Conservation (phyloP, 345 rosid species). For the Ceriops decandra region DNA sequence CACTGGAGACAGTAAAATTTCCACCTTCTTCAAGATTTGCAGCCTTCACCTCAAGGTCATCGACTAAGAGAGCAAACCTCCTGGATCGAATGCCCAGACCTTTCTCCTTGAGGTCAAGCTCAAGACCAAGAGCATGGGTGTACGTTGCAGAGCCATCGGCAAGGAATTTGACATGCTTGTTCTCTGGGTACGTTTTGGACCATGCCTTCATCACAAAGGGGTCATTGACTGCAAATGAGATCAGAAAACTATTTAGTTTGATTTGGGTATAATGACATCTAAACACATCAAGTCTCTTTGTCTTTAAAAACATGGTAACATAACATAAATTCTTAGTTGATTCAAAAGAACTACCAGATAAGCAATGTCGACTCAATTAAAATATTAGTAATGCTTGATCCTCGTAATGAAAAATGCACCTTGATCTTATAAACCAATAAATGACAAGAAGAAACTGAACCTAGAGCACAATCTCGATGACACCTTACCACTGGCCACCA, state of each 20-base stretch:
- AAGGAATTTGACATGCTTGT: conserved; percentile 84
- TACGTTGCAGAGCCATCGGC: conserved; percentile 86
- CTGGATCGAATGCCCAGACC: conserved; percentile 86
- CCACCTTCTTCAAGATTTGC: conserved; percentile 93
- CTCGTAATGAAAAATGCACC: too few relatives aligned
- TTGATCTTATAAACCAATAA: too few relatives aligned
- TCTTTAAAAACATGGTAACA: background rate
- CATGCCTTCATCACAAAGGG: conserved; percentile 98
- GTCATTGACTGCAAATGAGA: conserved; percentile 66
- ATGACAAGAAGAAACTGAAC: too few relatives aligned
- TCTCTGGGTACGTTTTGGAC: conserved; percentile 90
- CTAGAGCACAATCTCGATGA: too few relatives aligned
- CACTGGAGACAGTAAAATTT: conserved; percentile 81
- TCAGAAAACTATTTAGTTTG: background rate
- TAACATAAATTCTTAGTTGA: too few relatives aligned
- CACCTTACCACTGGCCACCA: too few relatives aligned
- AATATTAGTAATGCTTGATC: too few relatives aligned
- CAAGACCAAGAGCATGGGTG: conserved; percentile 83
- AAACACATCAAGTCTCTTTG: background rate
- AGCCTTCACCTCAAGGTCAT: conserved; percentile 83
- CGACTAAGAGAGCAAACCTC: conserved; percentile 82
- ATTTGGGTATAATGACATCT: background rate
- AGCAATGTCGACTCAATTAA: too few relatives aligned
- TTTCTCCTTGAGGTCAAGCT: conserved; percentile 80
- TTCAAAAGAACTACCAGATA: too few relatives aligned